Conservation (phyloP, 352 stramenopile genomes). For the Phytophthora pini region DNA sequence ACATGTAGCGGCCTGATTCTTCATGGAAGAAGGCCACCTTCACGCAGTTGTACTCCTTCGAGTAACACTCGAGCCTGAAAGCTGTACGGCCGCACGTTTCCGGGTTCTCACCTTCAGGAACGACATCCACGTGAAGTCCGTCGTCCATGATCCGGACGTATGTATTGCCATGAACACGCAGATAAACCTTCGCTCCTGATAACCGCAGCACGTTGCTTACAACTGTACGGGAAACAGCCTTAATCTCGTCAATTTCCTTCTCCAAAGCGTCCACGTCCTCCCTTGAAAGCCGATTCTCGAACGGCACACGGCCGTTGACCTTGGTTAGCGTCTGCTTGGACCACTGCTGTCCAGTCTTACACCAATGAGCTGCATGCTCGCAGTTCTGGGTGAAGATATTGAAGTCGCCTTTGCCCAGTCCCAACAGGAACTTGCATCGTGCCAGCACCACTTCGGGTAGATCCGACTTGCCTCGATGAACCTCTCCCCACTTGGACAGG, state of each 20-base stretch:
- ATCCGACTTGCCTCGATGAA: conserved; percentile 74
- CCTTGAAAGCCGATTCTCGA: conserved; percentile 62
- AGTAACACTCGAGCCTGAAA: conserved; percentile 69
- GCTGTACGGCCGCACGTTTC: conserved; percentile 48
- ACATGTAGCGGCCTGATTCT: conserved; percentile 68
- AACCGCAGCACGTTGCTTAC: conserved; percentile 69
- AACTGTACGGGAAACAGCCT: conserved; percentile 57
- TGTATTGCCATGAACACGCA: conserved; percentile 68
- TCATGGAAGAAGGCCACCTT: conserved; percentile 80
- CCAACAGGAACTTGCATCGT: conserved; percentile 77
- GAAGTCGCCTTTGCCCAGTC: conserved; percentile 72
- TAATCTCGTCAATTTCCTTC: conserved; percentile 71
- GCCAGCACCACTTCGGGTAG: conserved; percentile 77
- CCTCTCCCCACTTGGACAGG: conserved; percentile 73
- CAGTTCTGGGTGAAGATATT: conserved; percentile 87
- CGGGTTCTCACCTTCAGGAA: conserved; percentile 43
- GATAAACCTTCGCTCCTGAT: conserved; percentile 53
- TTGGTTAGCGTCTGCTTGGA: conserved; percentile 73
- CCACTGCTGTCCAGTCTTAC: conserved; percentile 80
- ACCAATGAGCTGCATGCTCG: conserved; percentile 84
- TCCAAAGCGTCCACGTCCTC: conserved; percentile 74
- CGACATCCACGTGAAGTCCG: conserved; percentile 52
- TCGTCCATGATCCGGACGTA: conserved; percentile 58
- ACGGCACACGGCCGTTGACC: conserved; percentile 60
- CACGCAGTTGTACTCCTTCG: conserved; percentile 82